Conservation (phyloP, 2,329 filamentous ascomycete genomes). For the Huntiella abstrusa region DNA sequence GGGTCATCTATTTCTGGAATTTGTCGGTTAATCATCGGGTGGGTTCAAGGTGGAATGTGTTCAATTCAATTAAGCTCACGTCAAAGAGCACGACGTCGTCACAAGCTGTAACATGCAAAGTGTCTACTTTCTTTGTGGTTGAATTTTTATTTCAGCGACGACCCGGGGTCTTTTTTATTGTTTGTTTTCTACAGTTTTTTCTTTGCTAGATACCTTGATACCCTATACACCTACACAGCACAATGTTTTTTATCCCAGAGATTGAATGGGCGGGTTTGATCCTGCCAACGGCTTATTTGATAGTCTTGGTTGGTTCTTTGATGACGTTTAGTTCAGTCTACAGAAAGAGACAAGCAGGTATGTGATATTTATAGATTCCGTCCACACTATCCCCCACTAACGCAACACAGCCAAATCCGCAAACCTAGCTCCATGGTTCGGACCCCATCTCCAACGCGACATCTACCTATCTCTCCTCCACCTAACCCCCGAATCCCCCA, state of each 20-base stretch:
- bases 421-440: slow-evolving; percentile 87
- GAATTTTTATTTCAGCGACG: background rate
- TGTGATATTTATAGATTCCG: slow-evolving; percentile 18
- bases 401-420: slow-evolving; percentile 42
- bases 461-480: slow-evolving; percentile 88
- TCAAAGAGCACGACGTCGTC: no score
- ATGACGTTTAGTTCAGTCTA: slow-evolving; percentile 87
- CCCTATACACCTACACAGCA: slow-evolving; percentile 6
- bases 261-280: slow-evolving; percentile 69
- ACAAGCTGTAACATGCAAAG: no score
- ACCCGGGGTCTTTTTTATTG: background rate
- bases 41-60: no score
- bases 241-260: slow-evolving; percentile 28
- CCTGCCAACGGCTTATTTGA: slow-evolving; percentile 77
- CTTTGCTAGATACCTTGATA: background rate
- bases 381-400: slow-evolving; percentile 8
- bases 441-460: slow-evolving; percentile 74
- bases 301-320: slow-evolving; percentile 71
- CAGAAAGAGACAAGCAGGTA: slow-evolving; percentile 74
- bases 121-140: background rate
- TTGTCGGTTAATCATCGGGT: no score
- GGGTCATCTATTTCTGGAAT: no score
- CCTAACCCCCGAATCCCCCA: slow-evolving; percentile 46
- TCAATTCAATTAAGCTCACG: no score
- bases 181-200: background rate